Evolutionary conservation across 306 rosid species (phyloP), one percentile per base, ranked within the genome.

Genomic region (Macrotyloma uniflorum): DNA sequence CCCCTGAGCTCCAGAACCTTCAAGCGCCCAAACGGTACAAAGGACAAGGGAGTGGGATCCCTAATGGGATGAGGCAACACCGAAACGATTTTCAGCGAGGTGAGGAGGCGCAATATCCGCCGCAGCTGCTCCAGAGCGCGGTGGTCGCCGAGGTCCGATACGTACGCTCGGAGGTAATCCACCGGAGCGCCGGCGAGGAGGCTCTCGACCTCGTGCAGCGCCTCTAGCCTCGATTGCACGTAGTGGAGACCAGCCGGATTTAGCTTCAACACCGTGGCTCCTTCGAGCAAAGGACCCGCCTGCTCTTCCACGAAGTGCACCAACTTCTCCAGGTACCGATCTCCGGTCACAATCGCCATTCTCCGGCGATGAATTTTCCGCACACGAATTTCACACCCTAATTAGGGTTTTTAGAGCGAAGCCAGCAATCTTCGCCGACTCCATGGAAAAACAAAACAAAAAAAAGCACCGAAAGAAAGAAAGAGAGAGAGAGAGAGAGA

Each of bases 81-180:
- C 13, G 98, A 91, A 36, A 93, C 97, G 22, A 95, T 92, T 89
- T 95, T 95, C 2, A 95, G 93, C 40, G 96, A 91, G 18, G 97
- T 90, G 12, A 95, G 87, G 4, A 92, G 92, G 49, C 96, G 88
- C 4, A 95, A 91, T 80, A 95, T 95, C 86, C 98, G 77, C 1
- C 97, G 90, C 40, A 95, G 93, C 85, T 95, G 95, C 88, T 95
- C 98, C 22, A 95, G 92, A 32, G 98, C 98, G 38, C 98, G 98
- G 90, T 95, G 96, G 72, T 95, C 98, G 19, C 98, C 98, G 54
- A 95, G 97, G 93, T 95, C 98, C 20, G 97, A 91, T 4, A 95
- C 89, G 64, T 95, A 95, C 14, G 98, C 98, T 14, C 98, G 89
- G 47, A 95, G 91, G 69, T 95, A 95, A 58, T 95, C 98, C 2